Evolutionary conservation across 2,329 filamentous ascomycete genomes (phyloP).

Genomic region (Cordyceps javanica): DNA sequence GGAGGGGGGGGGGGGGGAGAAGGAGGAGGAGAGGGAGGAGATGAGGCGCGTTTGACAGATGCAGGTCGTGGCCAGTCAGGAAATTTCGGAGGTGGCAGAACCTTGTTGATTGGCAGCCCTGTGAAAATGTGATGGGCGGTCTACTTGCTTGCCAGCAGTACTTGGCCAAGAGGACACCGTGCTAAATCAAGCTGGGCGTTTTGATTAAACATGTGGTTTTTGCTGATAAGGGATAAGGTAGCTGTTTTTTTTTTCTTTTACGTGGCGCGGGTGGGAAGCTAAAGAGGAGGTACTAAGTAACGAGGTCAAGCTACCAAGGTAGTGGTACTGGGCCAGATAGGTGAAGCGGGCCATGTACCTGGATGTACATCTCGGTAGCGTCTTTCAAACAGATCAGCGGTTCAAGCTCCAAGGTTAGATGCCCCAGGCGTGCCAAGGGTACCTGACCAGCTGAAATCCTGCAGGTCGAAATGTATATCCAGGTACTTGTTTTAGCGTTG

Average conservation of each 20-base stretch:
- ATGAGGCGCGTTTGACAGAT: conserved; percentile 1
- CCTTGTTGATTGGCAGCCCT: not conserved
- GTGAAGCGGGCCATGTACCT: not conserved
- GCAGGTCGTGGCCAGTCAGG: not conserved
- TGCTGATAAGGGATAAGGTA: not conserved
- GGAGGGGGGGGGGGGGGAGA: not conserved
- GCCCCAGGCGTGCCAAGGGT: not conserved
- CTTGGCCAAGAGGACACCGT: conserved; percentile 1
- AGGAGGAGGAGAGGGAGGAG: not conserved
- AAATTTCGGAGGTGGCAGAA: not conserved
- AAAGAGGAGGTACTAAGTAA: no score
- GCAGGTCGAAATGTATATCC: not conserved
- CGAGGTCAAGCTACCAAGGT: no score
- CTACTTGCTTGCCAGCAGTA: not conserved
- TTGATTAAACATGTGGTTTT: not conserved
- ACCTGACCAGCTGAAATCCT: not conserved
- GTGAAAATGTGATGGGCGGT: not conserved
- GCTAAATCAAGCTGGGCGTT: not conserved
- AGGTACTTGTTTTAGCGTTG: conserved; percentile 5
- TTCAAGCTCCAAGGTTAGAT: no score
- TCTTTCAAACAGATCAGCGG: not conserved
- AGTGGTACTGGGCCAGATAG: no score
- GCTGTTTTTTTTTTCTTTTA: no score
- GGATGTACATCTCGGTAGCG: not conserved
- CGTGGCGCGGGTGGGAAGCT: no score